phyloP scores from a whole-genome alignment of 257 asterid species.

The Linderniella brevidens region DNA sequence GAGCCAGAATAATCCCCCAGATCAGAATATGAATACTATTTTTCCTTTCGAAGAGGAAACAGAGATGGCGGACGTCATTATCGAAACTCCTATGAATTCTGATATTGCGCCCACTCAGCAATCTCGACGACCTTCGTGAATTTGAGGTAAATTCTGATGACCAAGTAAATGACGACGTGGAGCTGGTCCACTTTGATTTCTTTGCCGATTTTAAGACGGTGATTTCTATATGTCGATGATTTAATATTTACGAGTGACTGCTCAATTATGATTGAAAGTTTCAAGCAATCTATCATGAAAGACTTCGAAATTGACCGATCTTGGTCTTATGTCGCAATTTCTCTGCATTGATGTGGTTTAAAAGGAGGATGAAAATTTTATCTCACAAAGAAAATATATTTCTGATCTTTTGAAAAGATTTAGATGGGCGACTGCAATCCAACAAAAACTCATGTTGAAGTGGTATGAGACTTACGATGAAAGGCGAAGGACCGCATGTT shows the following conservation, averaged over 20 bases:
- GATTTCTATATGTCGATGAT: not conserved
- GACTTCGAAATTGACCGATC: constrained; percentile 2
- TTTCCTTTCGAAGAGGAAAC: too few relatives aligned
- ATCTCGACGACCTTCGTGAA: too few relatives aligned
- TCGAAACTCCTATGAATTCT: too few relatives aligned
- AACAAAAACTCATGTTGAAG: not conserved
- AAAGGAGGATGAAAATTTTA: not conserved
- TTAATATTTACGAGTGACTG: not conserved
- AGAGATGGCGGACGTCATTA: too few relatives aligned
- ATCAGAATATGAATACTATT: too few relatives aligned
- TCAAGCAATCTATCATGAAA: not conserved
- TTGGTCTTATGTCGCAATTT: not conserved
- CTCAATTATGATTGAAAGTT: not conserved
- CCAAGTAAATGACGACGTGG: too few relatives aligned
- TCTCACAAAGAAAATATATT: not conserved
- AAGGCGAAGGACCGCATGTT: not conserved
- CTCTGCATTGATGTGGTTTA: not conserved
- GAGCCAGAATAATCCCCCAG: too few relatives aligned
- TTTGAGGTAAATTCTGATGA: too few relatives aligned
- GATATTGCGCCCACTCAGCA: too few relatives aligned
- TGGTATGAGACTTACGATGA: not conserved
- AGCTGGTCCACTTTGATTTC: too few relatives aligned
- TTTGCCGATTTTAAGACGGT: too few relatives aligned
- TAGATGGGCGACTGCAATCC: not conserved
- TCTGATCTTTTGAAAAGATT: not conserved